Evolutionary conservation across 305 asterid genomes (phyloP).

Genomic region (Nicotiana rustica): DNA sequence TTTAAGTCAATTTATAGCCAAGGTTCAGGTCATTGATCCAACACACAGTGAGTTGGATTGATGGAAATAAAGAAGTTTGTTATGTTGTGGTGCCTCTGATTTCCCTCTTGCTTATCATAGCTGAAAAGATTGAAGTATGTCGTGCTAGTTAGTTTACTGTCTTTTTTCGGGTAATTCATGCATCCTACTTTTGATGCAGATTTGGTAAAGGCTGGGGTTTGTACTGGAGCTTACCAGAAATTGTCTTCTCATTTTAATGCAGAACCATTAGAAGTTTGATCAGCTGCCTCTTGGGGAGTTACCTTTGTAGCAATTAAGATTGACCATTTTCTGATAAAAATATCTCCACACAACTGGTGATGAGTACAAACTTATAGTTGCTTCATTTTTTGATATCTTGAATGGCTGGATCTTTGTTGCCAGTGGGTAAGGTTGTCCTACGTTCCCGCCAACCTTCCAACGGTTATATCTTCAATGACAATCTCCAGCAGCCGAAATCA

Average conservation of each 20-base stretch:
- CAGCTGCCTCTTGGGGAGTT: slow-evolving; percentile 19
- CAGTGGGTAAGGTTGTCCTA: slow-evolving; percentile 56
- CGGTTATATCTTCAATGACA: slow-evolving; percentile 37
- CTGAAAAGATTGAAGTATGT: slow-evolving; percentile 28
- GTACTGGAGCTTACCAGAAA: slow-evolving; percentile 5
- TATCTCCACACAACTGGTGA: slow-evolving; percentile 26
- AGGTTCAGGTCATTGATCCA: slow-evolving; percentile 24
- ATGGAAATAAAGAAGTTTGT: slow-evolving; percentile 17
- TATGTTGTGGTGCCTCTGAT: background rate
- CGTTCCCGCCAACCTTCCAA: slow-evolving; percentile 44
- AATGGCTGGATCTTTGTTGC: slow-evolving; percentile 63
- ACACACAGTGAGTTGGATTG: slow-evolving; percentile 10
- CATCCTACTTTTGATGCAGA: background rate
- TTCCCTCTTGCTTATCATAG: background rate
- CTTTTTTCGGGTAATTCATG: background rate
- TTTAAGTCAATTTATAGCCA: background rate
- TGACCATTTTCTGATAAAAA: slow-evolving; percentile 18
- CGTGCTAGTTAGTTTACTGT: background rate
- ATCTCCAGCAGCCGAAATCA: slow-evolving; percentile 41
- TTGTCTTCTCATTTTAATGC: slow-evolving; percentile 16
- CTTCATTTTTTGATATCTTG: slow-evolving; percentile 38
- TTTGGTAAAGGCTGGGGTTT: background rate
- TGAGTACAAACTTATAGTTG: slow-evolving; percentile 9
- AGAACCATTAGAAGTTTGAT: slow-evolving; percentile 31
- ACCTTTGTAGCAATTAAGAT: background rate